These are phyloP conservation scores for Blastomyces emzantsi DNA, from an alignment of 2,329 filamentous ascomycete genomes.

Conservation along the genomic window DNA sequence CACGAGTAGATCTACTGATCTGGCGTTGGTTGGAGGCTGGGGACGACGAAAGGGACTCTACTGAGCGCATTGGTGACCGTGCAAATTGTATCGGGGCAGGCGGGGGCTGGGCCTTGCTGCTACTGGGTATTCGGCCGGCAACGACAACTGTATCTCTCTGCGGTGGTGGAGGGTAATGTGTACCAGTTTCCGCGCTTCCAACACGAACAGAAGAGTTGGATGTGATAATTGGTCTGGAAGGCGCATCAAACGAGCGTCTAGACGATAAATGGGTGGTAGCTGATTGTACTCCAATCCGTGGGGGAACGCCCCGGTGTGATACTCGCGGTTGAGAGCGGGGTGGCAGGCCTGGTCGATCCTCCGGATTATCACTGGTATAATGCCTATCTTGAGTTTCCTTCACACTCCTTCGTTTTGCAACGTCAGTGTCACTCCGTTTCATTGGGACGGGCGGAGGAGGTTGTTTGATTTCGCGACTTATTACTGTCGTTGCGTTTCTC, in stretches of 20 bases:
- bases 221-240: neutral
- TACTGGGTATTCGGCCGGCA: slow-evolving; percentile 15
- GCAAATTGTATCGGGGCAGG: slow-evolving; percentile 18
- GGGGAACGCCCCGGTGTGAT: slow-evolving; percentile 16
- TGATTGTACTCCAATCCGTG: neutral
- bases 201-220: neutral
- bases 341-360: slow-evolving; percentile 44
- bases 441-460: slow-evolving; percentile 20
- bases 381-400: slow-evolving; percentile 28
- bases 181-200: slow-evolving; percentile 15
- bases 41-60: slow-evolving; percentile 18
- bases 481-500: slow-evolving; percentile 27
- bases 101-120: slow-evolving; percentile 9
- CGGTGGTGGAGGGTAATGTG: slow-evolving; percentile 26
- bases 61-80: slow-evolving; percentile 24
- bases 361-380: slow-evolving; percentile 24
- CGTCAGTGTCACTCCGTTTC: slow-evolving; percentile 17
- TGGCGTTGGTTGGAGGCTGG: slow-evolving; percentile 10
- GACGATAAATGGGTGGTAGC: slow-evolving; percentile 1
- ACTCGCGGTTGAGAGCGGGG: slow-evolving; percentile 25
- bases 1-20: slow-evolving; percentile 15
- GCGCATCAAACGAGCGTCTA: slow-evolving; percentile 15
- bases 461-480: slow-evolving; percentile 17
- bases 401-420: slow-evolving; percentile 18
- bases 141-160: slow-evolving; percentile 22